Conservation (phyloP, 2,329 filamentous ascomycete species). For the Fusarium begoniae region DNA sequence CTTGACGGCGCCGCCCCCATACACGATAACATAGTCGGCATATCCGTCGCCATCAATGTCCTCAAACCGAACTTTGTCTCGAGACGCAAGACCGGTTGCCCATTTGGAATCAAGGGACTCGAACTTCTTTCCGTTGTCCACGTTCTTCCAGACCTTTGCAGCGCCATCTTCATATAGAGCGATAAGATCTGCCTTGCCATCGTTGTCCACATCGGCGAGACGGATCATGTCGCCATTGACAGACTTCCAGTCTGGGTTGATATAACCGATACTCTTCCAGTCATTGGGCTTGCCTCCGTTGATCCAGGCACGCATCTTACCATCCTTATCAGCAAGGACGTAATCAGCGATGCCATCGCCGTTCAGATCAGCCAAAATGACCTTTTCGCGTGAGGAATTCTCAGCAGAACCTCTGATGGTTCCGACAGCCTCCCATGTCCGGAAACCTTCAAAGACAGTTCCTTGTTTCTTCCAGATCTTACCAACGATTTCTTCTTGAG, state of each 20-base stretch:
- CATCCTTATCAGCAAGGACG: slow-evolving; percentile 5
- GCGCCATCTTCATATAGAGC: slow-evolving; percentile 11
- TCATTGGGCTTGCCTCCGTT: slow-evolving; percentile 10
- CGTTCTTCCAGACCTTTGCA: slow-evolving; percentile 28
- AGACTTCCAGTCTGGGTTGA: slow-evolving; percentile 11
- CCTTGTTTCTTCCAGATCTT: slow-evolving; percentile 15
- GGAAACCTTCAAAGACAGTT: slow-evolving; percentile 8
- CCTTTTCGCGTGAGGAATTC: neutral
- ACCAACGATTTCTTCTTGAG: slow-evolving; percentile 5
- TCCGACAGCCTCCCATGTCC: slow-evolving; percentile 11
- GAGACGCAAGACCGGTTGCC: slow-evolving; percentile 9
- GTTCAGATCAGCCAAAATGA: slow-evolving; percentile 15
- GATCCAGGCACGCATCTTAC: slow-evolving; percentile 15
- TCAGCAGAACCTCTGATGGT: neutral
- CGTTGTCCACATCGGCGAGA: slow-evolving; percentile 21
- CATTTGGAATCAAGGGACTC: slow-evolving; percentile 1
- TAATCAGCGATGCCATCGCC: slow-evolving; percentile 21
- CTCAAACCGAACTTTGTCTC: slow-evolving; percentile 8
- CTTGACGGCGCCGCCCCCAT: neutral
- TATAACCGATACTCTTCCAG: slow-evolving; percentile 6
- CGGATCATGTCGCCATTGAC: slow-evolving; percentile 19
- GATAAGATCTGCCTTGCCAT: slow-evolving; percentile 17
- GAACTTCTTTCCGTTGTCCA: slow-evolving; percentile 9
- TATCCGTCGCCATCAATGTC: slow-evolving; percentile 26
- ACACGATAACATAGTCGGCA: slow-evolving; percentile 25